Conservation (phyloP, 164 flowering plant species). For the Kalanchoe fedtschenkoi region DNA sequence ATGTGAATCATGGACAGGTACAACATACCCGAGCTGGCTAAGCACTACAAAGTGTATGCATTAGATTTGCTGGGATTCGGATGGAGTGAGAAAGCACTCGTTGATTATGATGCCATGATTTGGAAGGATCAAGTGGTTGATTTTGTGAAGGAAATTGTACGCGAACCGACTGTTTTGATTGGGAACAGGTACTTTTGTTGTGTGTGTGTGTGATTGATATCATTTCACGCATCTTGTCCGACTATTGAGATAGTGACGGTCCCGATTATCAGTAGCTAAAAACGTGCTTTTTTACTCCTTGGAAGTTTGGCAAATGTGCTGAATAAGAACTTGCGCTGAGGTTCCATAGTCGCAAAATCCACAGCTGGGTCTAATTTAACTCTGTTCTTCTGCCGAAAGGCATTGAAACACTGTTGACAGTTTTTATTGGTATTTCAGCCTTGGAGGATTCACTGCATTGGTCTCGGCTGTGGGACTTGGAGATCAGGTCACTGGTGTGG, state of each 20-base stretch:
- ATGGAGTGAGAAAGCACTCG: slow-evolving; percentile 92
- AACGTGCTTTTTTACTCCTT: no score
- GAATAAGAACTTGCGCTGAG: no score
- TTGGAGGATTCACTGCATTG: slow-evolving; percentile 94
- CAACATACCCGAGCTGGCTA: slow-evolving; percentile 87
- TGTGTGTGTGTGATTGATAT: not conserved
- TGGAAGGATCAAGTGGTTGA: slow-evolving; percentile 94
- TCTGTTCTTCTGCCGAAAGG: not conserved
- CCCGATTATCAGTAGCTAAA: not conserved
- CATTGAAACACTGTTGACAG: not conserved
- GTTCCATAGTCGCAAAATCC: no score
- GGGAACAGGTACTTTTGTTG: slow-evolving; percentile 66
- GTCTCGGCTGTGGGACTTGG: slow-evolving; percentile 59
- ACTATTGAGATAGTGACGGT: not conserved
- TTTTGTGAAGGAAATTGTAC: slow-evolving; percentile 79
- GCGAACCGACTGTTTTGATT: slow-evolving; percentile 76
- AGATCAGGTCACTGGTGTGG: slow-evolving; percentile 70
- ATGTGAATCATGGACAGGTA: slow-evolving; percentile 40
- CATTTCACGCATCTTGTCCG: not conserved
- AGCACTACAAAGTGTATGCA: slow-evolving; percentile 83
- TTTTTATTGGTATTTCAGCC: slow-evolving; percentile 61
- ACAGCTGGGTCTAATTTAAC: not conserved
- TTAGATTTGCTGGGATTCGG: slow-evolving; percentile 92
- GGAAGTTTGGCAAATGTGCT: no score
- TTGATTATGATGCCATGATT: slow-evolving; percentile 81